Evolutionary conservation across 192 early-diverging fungal species (phyloP).

Genomic region (Physocladia obscura): DNA sequence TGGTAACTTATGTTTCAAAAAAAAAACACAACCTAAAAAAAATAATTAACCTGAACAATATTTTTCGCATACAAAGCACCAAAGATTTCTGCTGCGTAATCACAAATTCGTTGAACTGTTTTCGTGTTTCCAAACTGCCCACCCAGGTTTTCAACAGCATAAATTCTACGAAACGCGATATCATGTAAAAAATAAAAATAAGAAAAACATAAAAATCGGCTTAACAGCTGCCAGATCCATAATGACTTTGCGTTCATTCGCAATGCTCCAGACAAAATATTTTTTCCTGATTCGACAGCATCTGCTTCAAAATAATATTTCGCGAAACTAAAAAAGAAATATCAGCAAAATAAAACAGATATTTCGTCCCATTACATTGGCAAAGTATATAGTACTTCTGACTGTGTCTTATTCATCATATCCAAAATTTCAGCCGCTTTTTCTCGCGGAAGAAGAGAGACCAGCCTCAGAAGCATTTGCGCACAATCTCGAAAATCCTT

Average conservation of each 20-base stretch:
- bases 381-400: neutral
- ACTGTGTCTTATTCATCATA: neutral
- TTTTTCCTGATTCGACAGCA: neutral
- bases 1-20: too few relatives aligned
- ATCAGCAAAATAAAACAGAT: neutral
- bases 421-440: neutral
- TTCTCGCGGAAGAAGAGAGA: neutral
- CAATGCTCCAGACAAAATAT: neutral
- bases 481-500: neutral
- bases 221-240: constrained; percentile 7
- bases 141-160: constrained; percentile 1
- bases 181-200: neutral
- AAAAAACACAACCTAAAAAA: too few relatives aligned
- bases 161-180: neutral
- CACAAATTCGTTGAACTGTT: neutral
- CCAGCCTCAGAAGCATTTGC: neutral
- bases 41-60: neutral
- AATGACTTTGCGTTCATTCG: neutral
- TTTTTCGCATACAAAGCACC: neutral
- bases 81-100: neutral
- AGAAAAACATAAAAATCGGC: neutral
- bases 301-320: constrained; percentile 6
- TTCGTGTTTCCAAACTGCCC: constrained; percentile 8
- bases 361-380: neutral
- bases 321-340: neutral